Evolutionary conservation across 169 alveolate species (phyloP), one percentile per base, ranked within the genome.

Genomic region (Eimeria praecox): DNA sequence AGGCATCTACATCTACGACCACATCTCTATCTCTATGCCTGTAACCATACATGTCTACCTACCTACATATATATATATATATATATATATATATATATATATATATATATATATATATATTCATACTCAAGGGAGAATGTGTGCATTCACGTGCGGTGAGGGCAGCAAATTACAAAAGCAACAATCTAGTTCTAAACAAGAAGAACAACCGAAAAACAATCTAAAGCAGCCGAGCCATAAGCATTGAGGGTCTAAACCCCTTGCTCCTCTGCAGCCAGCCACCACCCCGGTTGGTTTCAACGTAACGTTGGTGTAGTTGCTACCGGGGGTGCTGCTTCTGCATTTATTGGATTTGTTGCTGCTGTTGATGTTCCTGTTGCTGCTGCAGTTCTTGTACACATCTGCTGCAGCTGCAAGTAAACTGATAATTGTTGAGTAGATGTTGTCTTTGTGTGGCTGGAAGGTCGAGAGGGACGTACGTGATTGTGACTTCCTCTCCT

Each of bases 401-500:
- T 38, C 87, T 40, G 40, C 8, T 27, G 75, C 97, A 96, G 88
- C 33, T 18, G 82, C 97, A 96, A 30, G 64, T 80, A 75, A 96
- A 96, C 18, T 86, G 85, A 73, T 95, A 96, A 88, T 90, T 96
- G 86, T 91, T 40, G 38, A 96, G 92, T 4, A 96, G 86, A 9
- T 8, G 56, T 86, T 64, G 94, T 2, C 97, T 44, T 33, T 73
- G 78, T 27, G 16, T 22, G 52, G 64, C 40, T 16, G 97, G 80
- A 14, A 96, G 95, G n/a, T 71, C 91, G 35, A 92, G 80, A 56
- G 96, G 97, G 77, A 96, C 83, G 75, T 96, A 96, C 3, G 97
- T 77, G 46, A 96, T 95, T 6, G 97, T 96, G n/a, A 96, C 64
- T 40, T 96, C 97, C 10, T 95, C 97, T 8, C 96, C 97, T 33